Percentiles rank a stretch among this genome's conserved stretches.
Evolutionary conservation across 192 early-diverging fungal species (phyloP).

Genomic region (Coemansia sp.): DNA sequence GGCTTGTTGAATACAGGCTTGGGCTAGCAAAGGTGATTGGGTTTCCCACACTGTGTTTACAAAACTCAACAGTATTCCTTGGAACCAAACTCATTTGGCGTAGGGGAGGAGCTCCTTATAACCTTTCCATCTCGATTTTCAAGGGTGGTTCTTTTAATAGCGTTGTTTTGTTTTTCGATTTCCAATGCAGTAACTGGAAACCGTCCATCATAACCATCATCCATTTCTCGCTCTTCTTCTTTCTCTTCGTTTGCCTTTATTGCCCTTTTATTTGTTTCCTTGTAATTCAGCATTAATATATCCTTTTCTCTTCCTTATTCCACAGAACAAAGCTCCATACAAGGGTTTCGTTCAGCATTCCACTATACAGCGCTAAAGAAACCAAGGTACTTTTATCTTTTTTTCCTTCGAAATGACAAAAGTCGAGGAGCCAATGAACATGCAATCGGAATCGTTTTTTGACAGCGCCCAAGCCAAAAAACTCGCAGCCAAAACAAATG

Average conservation of each 20-base stretch:
- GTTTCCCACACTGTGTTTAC: too few species aligned
- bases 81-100: too few species aligned
- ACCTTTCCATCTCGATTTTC: too few species aligned
- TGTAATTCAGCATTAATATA: neutral
- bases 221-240: neutral
- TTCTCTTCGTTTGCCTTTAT: neutral
- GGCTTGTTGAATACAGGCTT: too few species aligned
- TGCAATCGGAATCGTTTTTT: slow-evolving; percentile 6
- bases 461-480: slow-evolving; percentile 2
- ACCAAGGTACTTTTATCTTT: neutral
- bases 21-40: too few species aligned
- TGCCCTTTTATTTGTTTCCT: neutral
- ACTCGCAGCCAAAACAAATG: neutral
- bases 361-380: neutral
- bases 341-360: neutral
- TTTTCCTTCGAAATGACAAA: slow-evolving; percentile 25
- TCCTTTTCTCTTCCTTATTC: neutral
- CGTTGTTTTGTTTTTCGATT: too few species aligned
- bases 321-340: neutral
- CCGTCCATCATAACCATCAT: too few species aligned
- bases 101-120: too few species aligned
- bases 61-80: too few species aligned
- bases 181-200: too few species aligned
- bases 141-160: too few species aligned
- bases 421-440: slow-evolving; percentile 14